Conservation (phyloP, 306 rosid species). For the Ziziphus jujuba region DNA sequence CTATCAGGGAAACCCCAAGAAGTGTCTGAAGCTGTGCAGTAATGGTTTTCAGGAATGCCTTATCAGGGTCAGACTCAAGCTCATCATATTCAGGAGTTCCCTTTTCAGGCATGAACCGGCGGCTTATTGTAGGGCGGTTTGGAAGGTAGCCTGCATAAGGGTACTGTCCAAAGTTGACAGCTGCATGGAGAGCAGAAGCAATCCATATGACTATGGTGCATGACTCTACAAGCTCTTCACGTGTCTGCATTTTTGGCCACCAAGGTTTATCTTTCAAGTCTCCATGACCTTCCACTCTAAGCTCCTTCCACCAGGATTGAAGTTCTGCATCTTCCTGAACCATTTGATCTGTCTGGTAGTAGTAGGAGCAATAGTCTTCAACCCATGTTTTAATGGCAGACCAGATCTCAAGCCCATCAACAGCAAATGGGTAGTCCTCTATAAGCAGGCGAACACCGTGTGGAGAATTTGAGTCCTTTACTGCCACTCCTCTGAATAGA, state of each 20-base stretch:
- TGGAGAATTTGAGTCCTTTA: constrained; percentile 45
- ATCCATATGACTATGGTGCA: constrained; percentile 61
- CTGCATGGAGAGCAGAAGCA: constrained; percentile 73
- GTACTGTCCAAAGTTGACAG: constrained; percentile 67
- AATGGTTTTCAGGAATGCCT: constrained; percentile 49
- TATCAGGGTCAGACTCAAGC: constrained; percentile 39
- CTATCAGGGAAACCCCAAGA: constrained; percentile 52
- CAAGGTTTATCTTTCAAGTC: constrained; percentile 51
- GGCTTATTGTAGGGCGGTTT: constrained; percentile 61
- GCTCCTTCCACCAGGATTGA: constrained; percentile 70
- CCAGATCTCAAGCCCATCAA: constrained; percentile 63
- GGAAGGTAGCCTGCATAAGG: constrained; percentile 71
- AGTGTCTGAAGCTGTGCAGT: constrained; percentile 53
- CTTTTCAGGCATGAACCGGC: constrained; percentile 53
- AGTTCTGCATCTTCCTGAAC: constrained; percentile 52
- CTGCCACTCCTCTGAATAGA: constrained; percentile 58
- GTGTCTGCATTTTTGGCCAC: constrained; percentile 58
- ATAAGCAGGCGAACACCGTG: constrained; percentile 57
- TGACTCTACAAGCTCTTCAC: constrained; percentile 37
- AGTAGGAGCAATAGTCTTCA: constrained; percentile 48
- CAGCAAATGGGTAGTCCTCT: constrained; percentile 63
- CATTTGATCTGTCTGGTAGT: constrained; percentile 44
- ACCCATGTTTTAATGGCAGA: constrained; percentile 56
- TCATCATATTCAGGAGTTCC: constrained; percentile 57
- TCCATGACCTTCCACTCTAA: constrained; percentile 53